Evolutionary conservation across 2,329 filamentous ascomycete species (phyloP).

Genomic region (Colletotrichum australisinense): DNA sequence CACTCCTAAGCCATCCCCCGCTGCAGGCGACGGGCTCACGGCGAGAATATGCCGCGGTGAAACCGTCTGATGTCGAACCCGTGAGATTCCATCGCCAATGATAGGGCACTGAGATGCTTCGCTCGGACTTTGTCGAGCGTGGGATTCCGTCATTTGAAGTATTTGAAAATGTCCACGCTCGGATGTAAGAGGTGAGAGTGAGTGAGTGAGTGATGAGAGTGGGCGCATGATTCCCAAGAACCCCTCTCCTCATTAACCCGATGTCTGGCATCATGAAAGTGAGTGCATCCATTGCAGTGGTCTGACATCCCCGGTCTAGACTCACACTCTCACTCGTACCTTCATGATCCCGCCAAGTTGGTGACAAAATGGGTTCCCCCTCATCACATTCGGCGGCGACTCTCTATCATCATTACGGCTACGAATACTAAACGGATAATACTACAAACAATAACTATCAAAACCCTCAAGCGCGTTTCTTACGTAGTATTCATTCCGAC

Average conservation of each 20-base stretch:
- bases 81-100: neutral
- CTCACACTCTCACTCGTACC: neutral
- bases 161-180: neutral
- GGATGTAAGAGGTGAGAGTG: neutral
- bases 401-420: too few relatives aligned
- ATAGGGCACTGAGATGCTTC: neutral
- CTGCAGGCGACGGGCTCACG: conserved; percentile 15
- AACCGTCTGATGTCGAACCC: conserved; percentile 22
- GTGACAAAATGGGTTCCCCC: too few relatives aligned
- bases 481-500: too few relatives aligned
- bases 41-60: conserved; percentile 22
- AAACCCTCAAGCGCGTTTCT: rapidly evolving
- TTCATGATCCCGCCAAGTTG: too few relatives aligned
- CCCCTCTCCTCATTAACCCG: neutral
- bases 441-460: too few relatives aligned
- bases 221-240: neutral
- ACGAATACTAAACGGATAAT: too few relatives aligned
- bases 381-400: too few relatives aligned
- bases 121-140: neutral
- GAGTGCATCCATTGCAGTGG: rapidly evolving
- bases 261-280: neutral
- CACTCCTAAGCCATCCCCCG: neutral
- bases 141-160: conserved; percentile 1
- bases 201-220: neutral
- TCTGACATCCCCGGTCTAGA: neutral